phyloP scores from a whole-genome alignment of 345 rosid genomes.

The Sonneratia caseolaris region DNA sequence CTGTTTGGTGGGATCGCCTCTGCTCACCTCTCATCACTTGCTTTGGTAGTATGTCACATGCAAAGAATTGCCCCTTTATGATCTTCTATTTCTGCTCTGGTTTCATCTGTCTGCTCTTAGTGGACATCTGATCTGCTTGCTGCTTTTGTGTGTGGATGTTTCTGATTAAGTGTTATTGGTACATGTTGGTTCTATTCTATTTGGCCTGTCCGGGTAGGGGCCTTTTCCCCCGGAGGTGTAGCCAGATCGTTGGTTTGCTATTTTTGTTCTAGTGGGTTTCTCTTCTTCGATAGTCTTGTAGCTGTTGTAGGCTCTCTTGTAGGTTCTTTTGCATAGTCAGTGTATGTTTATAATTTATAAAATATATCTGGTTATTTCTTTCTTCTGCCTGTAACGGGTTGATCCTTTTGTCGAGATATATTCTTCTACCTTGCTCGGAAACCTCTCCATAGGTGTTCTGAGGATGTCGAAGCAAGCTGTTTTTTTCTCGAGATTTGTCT shows the following conservation, averaged over 20 bases:
- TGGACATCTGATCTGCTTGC: conserved; percentile 4
- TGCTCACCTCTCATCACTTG: too few species aligned
- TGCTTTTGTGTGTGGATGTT: background rate
- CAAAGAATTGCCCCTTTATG: background rate
- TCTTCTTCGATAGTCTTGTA: background rate
- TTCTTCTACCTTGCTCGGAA: background rate
- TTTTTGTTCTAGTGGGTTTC: conserved; percentile 1
- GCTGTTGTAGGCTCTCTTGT: background rate
- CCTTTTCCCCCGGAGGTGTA: background rate
- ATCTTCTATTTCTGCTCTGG: background rate
- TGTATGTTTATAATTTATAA: background rate
- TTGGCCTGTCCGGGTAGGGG: background rate
- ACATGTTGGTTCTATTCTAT: background rate
- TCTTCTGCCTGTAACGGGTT: background rate
- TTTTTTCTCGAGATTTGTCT: background rate
- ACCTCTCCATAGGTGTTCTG: background rate
- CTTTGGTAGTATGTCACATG: background rate
- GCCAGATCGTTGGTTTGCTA: conserved; percentile 2
- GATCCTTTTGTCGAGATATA: background rate
- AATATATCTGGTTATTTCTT: background rate
- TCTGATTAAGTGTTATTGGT: background rate
- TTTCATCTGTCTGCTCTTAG: background rate
- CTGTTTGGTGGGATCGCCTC: background rate
- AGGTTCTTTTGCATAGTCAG: background rate
- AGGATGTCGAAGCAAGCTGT: background rate